These are phyloP conservation scores for Cyberlindnera lachancei DNA, from an alignment of 805 yeast species.

Conservation along the genomic window DNA sequence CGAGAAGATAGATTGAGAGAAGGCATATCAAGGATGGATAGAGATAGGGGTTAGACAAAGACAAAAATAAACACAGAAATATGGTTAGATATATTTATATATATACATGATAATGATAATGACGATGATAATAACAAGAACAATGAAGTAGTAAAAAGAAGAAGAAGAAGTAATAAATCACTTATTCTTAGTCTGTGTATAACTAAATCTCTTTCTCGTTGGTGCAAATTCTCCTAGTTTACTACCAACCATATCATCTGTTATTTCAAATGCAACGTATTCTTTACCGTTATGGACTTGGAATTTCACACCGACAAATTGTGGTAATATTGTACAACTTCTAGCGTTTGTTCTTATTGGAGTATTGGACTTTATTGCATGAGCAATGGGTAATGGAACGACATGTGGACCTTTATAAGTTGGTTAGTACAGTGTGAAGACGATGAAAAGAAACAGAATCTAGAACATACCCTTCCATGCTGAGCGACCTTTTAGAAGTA, in stretches of 20 bases:
- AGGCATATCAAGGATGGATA: conserved; percentile 22
- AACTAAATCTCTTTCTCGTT: conserved; percentile 82
- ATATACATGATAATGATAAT: no score
- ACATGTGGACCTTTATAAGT: conserved; percentile 64
- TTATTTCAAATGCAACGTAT: conserved; percentile 77
- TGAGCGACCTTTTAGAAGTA: conserved; percentile 39
- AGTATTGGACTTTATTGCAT: conserved; percentile 70
- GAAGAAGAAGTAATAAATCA: no score
- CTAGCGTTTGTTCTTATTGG: conserved; percentile 97
- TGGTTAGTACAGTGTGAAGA: no score
- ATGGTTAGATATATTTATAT: no score
- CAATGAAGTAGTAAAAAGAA: no score
- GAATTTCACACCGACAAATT: conserved; percentile 89
- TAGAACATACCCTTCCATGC: conserved; percentile 48
- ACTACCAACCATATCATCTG: conserved; percentile 95
- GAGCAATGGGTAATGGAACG: conserved; percentile 88
- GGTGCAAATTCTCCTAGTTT: conserved; percentile 94
- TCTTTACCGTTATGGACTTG: conserved; percentile 96
- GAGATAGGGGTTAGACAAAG: conserved; percentile 3
- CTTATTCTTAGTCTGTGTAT: conserved; percentile 67
- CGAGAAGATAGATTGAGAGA: conserved; percentile 64
- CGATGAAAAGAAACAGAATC: no score
- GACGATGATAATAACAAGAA: no score
- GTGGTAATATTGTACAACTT: conserved; percentile 89
- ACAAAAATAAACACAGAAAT: no score